A percentile compares a stretch with the other conserved stretches of the same genome.
Evolutionary conservation across 2,329 filamentous ascomycete genomes (phyloP).

Genomic region (Colletotrichum truncatum): DNA sequence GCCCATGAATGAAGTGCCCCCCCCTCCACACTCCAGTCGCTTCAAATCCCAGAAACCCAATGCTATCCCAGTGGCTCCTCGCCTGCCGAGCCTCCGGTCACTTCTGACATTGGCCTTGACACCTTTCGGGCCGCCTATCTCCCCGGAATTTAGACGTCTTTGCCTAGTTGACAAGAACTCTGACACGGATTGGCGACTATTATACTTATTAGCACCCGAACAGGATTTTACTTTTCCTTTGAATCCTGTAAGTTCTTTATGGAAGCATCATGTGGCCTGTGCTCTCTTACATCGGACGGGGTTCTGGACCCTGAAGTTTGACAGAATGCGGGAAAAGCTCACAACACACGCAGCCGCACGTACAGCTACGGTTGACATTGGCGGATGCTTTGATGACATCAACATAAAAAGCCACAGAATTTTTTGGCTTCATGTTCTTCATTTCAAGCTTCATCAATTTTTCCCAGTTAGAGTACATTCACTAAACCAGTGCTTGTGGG

Average conservation of each 20-base stretch:
- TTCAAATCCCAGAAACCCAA: constrained; percentile 10
- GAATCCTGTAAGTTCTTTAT: not conserved
- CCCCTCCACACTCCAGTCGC: constrained; percentile 10
- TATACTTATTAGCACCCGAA: too few species aligned
- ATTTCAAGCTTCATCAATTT: too few species aligned
- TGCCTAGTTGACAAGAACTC: not conserved
- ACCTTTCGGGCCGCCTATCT: not conserved
- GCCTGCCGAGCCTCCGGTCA: constrained; percentile 14
- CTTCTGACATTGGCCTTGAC: constrained; percentile 5
- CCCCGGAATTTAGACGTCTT: not conserved
- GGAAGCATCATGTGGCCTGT: not conserved
- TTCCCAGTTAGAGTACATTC: too few species aligned
- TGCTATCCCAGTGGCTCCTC: not conserved
- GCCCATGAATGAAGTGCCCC: constrained; percentile 9
- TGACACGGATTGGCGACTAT: not conserved
- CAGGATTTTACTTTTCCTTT: not conserved
- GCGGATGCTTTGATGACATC: too few species aligned
- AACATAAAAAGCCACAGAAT: too few species aligned
- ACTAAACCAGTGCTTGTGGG: too few species aligned
- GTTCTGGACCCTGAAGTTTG: not conserved
- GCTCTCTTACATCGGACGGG: not conserved
- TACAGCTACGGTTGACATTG: too few species aligned
- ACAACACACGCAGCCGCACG: not conserved
- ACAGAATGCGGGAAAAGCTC: not conserved
- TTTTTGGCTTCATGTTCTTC: too few species aligned